Conservation (phyloP, 345 rosid species). For the Lumnitzera racemosa region DNA sequence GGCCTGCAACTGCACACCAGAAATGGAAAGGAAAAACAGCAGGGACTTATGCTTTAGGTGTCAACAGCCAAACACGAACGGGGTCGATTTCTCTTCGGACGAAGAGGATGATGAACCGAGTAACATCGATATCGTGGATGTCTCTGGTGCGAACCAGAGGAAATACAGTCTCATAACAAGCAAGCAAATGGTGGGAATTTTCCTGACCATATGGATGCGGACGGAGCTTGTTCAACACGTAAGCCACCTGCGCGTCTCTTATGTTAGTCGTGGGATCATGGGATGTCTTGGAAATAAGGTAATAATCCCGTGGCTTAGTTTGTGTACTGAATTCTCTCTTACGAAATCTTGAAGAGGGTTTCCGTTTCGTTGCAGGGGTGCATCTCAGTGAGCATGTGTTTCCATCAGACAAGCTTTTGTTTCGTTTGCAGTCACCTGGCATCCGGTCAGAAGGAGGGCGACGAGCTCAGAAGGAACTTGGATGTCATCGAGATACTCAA, state of each 20-base stretch:
- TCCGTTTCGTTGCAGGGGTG: slow-evolving; percentile 57
- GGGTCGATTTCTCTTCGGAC: slow-evolving; percentile 51
- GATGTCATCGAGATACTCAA: slow-evolving; percentile 76
- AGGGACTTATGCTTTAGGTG: slow-evolving; percentile 70
- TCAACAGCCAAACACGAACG: slow-evolving; percentile 42
- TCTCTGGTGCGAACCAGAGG: slow-evolving; percentile 26
- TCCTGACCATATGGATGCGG: slow-evolving; percentile 81
- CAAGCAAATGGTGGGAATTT: slow-evolving; percentile 98
- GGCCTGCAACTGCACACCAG: slow-evolving; percentile 62
- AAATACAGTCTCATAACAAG: slow-evolving; percentile 73
- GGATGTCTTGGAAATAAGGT: slow-evolving; percentile 98
- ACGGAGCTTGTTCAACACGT: slow-evolving; percentile 74
- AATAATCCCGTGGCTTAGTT: not conserved
- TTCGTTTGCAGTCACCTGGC: slow-evolving; percentile 92
- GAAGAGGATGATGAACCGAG: slow-evolving; percentile 55
- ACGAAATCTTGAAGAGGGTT: not conserved
- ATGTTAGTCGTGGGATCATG: slow-evolving; percentile 73
- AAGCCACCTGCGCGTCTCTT: slow-evolving; percentile 68
- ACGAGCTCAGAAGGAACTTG: slow-evolving; percentile 70
- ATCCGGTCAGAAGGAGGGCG: slow-evolving; percentile 96
- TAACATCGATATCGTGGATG: slow-evolving; percentile 24
- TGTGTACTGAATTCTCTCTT: too few species aligned
- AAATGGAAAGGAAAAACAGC: slow-evolving; percentile 45
- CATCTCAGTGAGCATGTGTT: slow-evolving; percentile 77
- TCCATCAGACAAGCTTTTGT: slow-evolving; percentile 82